Conservation (phyloP, 2,329 filamentous ascomycete species). For the Ceratocystis destructans region DNA sequence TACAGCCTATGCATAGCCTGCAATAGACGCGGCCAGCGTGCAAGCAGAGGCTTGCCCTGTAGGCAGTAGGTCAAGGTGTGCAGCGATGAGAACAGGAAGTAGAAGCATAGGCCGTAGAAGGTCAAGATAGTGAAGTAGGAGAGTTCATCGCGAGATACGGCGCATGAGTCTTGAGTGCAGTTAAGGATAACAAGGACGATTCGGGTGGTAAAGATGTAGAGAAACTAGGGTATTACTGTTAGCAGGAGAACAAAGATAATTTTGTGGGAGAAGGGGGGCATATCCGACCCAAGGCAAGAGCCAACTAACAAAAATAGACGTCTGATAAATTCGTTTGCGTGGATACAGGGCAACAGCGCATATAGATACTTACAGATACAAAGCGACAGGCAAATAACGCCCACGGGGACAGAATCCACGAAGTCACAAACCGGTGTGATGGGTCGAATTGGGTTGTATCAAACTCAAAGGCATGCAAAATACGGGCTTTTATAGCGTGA, state of each 20-base stretch:
- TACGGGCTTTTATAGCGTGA: not conserved
- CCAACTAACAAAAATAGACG: no score
- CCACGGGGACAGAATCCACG: slow-evolving; percentile 61
- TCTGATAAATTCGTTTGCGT: no score
- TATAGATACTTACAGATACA: slow-evolving; percentile 33
- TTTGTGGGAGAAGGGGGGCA: not conserved
- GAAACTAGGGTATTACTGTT: slow-evolving; percentile 27
- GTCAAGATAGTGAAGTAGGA: slow-evolving; percentile 73
- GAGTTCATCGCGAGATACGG: slow-evolving; percentile 43
- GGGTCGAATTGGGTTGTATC: slow-evolving; percentile 37
- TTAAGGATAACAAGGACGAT: slow-evolving; percentile 57
- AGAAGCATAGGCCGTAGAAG: slow-evolving; percentile 73
- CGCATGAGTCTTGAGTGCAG: slow-evolving; percentile 36
- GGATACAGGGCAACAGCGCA: not conserved
- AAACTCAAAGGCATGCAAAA: slow-evolving; percentile 27
- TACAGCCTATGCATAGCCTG: slow-evolving; percentile 51
- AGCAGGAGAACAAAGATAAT: not conserved
- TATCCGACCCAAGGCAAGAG: not conserved
- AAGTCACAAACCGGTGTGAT: slow-evolving; percentile 59
- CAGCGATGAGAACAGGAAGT: slow-evolving; percentile 51
- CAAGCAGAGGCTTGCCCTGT: slow-evolving; percentile 40
- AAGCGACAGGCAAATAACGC: slow-evolving; percentile 45
- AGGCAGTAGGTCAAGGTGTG: slow-evolving; percentile 57
- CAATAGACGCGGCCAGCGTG: slow-evolving; percentile 45
- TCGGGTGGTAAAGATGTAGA: slow-evolving; percentile 58